A percentile compares a stretch with the other conserved stretches of the same genome.
Conservation (phyloP, 352 stramenopile genomes). For the Globisporangium canariense region DNA sequence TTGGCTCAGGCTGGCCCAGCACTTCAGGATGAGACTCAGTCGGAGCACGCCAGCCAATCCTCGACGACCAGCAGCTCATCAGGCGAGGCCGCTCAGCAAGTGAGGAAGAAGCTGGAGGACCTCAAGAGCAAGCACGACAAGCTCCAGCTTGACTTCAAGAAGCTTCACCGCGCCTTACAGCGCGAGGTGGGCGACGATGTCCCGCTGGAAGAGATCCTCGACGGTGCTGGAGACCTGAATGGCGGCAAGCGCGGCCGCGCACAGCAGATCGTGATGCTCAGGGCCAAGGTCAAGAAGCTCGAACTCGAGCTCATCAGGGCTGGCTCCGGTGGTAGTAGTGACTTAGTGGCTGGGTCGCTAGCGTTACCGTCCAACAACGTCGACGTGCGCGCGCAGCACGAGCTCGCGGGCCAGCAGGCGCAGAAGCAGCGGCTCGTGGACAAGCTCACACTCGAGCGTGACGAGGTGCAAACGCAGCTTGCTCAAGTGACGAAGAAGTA, state of each 20-base stretch:
- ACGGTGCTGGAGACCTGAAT: slow-evolving; percentile 22
- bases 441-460: slow-evolving; percentile 49
- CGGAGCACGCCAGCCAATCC: background rate
- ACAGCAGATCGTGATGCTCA: slow-evolving; percentile 85
- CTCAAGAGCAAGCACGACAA: slow-evolving; percentile 55
- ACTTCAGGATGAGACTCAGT: background rate
- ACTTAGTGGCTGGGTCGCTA: background rate
- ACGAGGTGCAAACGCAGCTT: slow-evolving; percentile 53
- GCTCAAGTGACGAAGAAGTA: slow-evolving; percentile 60
- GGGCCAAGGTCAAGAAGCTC: slow-evolving; percentile 78
- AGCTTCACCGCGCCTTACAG: slow-evolving; percentile 59
- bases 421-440: slow-evolving; percentile 63
- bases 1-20: background rate
- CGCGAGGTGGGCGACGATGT: slow-evolving; percentile 66
- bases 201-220: slow-evolving; percentile 40
- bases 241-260: slow-evolving; percentile 50
- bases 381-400: slow-evolving; percentile 61
- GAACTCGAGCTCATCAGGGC: slow-evolving; percentile 32
- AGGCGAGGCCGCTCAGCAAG: slow-evolving; percentile 7
- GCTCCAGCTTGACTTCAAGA: slow-evolving; percentile 61
- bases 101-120: slow-evolving; percentile 60
- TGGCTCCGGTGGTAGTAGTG: background rate
- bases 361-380: slow-evolving; percentile 29
- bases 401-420: slow-evolving; percentile 48
- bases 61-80: background rate